phyloP scores from a whole-genome alignment of 495 filamentous ascomycete genomes.

The Aspergillus indologenus region DNA sequence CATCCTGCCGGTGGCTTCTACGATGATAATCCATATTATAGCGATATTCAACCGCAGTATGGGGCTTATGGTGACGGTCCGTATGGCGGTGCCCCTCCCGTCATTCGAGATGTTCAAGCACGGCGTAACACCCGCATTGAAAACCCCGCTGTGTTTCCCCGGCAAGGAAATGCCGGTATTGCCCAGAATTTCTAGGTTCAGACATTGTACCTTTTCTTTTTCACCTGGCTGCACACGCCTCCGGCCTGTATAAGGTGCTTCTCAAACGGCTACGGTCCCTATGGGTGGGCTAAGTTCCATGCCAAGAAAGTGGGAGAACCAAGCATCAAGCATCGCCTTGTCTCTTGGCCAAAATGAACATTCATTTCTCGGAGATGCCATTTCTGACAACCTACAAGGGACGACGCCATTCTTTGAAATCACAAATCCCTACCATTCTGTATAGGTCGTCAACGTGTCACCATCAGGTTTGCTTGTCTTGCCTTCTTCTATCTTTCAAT shows the following conservation, averaged over 20 bases:
- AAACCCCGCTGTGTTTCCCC: constrained; percentile 78
- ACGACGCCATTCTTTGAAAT: neutral
- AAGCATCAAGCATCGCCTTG: neutral
- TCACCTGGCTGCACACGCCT: constrained; percentile 5
- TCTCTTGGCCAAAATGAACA: neutral
- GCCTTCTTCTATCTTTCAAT: neutral
- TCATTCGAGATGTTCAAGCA: constrained; percentile 91
- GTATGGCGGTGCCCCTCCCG: constrained; percentile 62
- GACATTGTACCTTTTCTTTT: neutral
- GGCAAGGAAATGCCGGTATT: constrained; percentile 89
- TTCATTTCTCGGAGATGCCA: neutral
- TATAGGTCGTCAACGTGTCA: too few relatives aligned
- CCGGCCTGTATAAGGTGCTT: too few relatives aligned
- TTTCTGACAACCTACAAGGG: neutral
- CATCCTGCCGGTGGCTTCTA: constrained; percentile 49
- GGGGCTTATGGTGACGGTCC: constrained; percentile 54
- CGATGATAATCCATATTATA: constrained; percentile 54
- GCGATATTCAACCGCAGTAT: constrained; percentile 51
- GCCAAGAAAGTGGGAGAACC: neutral
- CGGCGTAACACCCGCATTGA: constrained; percentile 92
- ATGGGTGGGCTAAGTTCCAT: neutral
- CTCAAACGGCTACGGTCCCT: too few relatives aligned
- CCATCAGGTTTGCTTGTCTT: too few relatives aligned
- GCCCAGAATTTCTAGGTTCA: constrained; percentile 87
- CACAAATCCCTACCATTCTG: too few relatives aligned